Evolutionary conservation across 1,284 basidiomycete genomes (phyloP).

Genomic region (Anthracocystis panici-leucophaei): DNA sequence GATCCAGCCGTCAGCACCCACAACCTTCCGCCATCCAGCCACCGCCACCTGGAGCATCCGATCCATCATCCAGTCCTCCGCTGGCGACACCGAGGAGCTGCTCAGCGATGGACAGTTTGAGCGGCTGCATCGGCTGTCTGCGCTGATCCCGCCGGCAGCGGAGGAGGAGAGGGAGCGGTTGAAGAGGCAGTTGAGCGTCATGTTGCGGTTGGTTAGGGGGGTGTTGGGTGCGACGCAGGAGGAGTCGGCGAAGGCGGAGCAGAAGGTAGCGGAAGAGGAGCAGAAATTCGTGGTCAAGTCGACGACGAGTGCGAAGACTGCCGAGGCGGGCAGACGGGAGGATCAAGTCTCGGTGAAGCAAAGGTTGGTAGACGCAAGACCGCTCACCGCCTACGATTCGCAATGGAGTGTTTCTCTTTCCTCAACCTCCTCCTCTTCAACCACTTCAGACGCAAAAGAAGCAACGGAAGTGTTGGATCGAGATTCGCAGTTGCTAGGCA

Average conservation of each 20-base stretch:
- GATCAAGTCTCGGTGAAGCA: too few species aligned
- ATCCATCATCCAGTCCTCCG: conserved; percentile 1
- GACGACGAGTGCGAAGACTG: too few species aligned
- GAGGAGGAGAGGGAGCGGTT: conserved; percentile 16
- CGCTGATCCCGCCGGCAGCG: conserved; percentile 24
- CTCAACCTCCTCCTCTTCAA: not conserved
- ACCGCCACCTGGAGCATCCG: conserved; percentile 35
- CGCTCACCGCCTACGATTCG: conserved; percentile 11
- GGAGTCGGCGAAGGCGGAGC: not conserved
- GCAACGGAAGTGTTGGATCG: conserved; percentile 7
- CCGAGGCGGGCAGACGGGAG: too few species aligned
- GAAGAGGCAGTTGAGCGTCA: conserved; percentile 10
- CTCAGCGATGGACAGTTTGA: conserved; percentile 30
- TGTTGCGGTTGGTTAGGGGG: conserved; percentile 39
- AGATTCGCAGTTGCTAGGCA: conserved; percentile 7
- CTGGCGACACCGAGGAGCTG: not conserved
- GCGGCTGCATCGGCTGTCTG: conserved; percentile 44
- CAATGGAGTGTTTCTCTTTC: conserved; percentile 5
- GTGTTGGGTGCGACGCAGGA: not conserved
- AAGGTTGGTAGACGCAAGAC: conserved; percentile 30
- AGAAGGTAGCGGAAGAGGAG: too few species aligned
- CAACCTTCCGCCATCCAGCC: conserved; percentile 22
- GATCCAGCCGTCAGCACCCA: not conserved
- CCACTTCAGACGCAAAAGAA: not conserved
- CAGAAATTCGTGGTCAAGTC: too few species aligned